Evolutionary conservation across 208 protist genomes (phyloP).

Genomic region (Wallacemonas rigidus): DNA sequence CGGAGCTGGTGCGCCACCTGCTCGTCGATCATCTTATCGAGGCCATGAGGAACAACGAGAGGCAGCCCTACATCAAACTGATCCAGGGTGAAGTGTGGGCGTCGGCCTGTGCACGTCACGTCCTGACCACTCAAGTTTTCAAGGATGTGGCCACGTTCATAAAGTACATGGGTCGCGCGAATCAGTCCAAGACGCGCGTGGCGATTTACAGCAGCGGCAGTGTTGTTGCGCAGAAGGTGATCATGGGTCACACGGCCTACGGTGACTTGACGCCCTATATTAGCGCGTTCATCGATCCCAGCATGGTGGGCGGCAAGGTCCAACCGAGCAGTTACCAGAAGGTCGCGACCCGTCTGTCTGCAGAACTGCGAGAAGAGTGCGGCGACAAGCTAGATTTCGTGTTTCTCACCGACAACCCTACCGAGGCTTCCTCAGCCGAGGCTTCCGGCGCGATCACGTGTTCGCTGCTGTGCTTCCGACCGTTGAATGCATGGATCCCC

Average conservation of each 20-base stretch:
- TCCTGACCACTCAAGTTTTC: constrained; percentile 19
- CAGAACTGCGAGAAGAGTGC: constrained; percentile 16
- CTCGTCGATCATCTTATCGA: constrained; percentile 33
- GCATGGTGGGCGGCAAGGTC: constrained; percentile 64
- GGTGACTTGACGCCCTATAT: constrained; percentile 79
- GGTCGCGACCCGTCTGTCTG: constrained; percentile 41
- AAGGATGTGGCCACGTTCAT: constrained; percentile 32
- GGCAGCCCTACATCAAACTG: constrained; percentile 53
- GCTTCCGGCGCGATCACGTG: constrained; percentile 43
- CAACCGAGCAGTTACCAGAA: constrained; percentile 60
- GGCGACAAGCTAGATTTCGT: constrained; percentile 42
- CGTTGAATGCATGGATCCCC: constrained; percentile 48
- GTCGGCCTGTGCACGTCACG: neutral
- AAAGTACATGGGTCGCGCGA: constrained; percentile 16
- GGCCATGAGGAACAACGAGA: constrained; percentile 18
- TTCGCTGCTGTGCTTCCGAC: constrained; percentile 49
- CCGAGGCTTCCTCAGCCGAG: constrained; percentile 55
- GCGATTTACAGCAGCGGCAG: constrained; percentile 86
- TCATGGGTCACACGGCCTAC: constrained; percentile 62
- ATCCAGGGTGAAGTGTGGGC: constrained; percentile 77
- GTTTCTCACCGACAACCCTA: constrained; percentile 61
- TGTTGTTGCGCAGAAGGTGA: constrained; percentile 65
- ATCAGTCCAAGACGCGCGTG: constrained; percentile 28
- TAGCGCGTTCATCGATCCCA: constrained; percentile 81
- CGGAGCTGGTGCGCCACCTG: constrained; percentile 19